Conservation (phyloP, 208 protist species). For the Trypanosoma scelopori region DNA sequence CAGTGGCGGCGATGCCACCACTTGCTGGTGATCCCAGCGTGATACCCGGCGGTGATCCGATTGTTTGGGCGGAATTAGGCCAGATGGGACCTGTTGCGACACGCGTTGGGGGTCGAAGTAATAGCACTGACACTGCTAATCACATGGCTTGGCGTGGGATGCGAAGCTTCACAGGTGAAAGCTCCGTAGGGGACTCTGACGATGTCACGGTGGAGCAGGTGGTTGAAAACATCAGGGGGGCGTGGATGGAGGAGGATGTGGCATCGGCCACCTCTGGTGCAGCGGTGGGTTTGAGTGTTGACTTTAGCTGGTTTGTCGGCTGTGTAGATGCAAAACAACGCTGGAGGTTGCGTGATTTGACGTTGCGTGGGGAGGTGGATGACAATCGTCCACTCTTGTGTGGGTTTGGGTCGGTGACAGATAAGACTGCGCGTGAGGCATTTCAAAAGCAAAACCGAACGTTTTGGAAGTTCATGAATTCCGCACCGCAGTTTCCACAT, state of each 20-base stretch:
- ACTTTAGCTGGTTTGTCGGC: conserved; percentile 77
- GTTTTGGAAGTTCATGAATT: conserved; percentile 24
- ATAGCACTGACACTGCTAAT: neutral
- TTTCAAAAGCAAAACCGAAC: conserved; percentile 29
- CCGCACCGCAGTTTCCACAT: conserved; percentile 10
- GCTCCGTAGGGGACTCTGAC: neutral
- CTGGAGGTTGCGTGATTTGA: conserved; percentile 62
- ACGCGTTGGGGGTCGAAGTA: neutral
- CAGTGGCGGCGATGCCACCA: conserved; percentile 8
- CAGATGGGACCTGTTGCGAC: neutral
- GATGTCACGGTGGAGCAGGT: neutral
- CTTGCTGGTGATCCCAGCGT: neutral
- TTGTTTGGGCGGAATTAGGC: conserved; percentile 1
- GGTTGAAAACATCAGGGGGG: neutral
- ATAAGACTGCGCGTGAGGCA: conserved; percentile 10
- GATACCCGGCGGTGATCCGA: neutral
- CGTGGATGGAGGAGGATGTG: conserved; percentile 14
- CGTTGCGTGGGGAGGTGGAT: conserved; percentile 52
- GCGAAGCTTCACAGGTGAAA: neutral
- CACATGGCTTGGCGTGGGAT: neutral
- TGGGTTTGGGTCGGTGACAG: conserved; percentile 28
- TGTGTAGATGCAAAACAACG: conserved; percentile 54
- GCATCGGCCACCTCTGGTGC: conserved; percentile 8
- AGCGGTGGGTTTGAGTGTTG: conserved; percentile 28
- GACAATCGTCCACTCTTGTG: conserved; percentile 49